These are phyloP conservation scores for Saccharum officinarum DNA, from an alignment of 176 grass and related monocot species.

Conservation along the genomic window DNA sequence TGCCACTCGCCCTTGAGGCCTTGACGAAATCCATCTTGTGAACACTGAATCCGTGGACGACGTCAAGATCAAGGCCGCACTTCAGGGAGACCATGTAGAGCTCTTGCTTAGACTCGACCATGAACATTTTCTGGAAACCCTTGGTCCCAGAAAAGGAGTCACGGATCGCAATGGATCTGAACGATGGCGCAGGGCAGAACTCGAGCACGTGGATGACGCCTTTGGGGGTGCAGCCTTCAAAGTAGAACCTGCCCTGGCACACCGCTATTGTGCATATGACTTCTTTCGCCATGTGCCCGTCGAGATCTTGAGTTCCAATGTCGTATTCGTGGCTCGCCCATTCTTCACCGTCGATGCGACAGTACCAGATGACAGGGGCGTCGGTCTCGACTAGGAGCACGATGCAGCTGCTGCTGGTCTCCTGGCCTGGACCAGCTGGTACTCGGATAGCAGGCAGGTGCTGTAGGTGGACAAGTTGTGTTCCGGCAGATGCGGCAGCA, in stretches of 20 bases:
- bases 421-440: neutral
- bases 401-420: neutral
- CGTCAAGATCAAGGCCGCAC: neutral
- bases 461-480: neutral
- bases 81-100: neutral
- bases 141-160: neutral
- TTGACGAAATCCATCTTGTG: neutral
- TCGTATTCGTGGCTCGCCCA: neutral
- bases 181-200: neutral
- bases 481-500: neutral
- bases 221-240: neutral
- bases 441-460: neutral
- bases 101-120: neutral
- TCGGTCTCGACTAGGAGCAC: conserved; percentile 24
- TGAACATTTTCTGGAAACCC: neutral
- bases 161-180: neutral
- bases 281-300: neutral
- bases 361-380: conserved; percentile 18
- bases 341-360: neutral
- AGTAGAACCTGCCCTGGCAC: conserved; percentile 21
- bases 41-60: neutral
- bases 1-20: neutral
- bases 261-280: neutral
- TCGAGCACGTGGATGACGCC: neutral
- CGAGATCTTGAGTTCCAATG: neutral